Evolutionary conservation across 2,329 filamentous ascomycete species (phyloP), one percentile per base, ranked within the genome.

Genomic region (Fusarium nodosum): DNA sequence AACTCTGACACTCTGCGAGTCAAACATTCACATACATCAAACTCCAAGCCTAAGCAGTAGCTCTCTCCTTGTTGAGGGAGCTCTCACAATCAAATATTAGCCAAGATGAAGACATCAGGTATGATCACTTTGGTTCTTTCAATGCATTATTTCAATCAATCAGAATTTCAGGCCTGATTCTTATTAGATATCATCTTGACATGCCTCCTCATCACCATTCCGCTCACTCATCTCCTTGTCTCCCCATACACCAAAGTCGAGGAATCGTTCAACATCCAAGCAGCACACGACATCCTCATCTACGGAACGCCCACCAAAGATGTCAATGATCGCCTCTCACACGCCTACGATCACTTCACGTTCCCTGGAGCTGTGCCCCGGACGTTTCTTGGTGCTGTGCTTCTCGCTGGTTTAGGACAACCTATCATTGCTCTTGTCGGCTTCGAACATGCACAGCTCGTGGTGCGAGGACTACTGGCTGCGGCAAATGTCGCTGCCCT

Each of bases 221-320:
- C 92, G 2, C 78, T 84, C 4, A 57, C 91, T 56, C 93, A 97
- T 79, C 88, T 97, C 57, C 76, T 89, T 65, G 78, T 89, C 26
- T 89, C 94, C 13, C 96, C 96, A 1, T 95, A 97, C 82, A 97
- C 94, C 60, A 99, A 99, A 80, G 96, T 99, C 63, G 96, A 99
- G 79, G 96, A 99, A 80, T 98, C 95, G 1, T 98, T 99, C 87
- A 97, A 97, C 79, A 89, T 98, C 61, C 96, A 99, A 79, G 96
- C 96, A 8, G 87, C 90, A 5, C 96, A 98, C 79, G 96, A 99
- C 78, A 91, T 99, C 36, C 80, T 97, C 63, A 86, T 87, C 38
- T 93, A 96, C 77, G 94, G 94, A 26, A 88, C 93, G 2, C 93
- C 93, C 0, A 85, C 83, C 2, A 77, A 80, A n/a, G 83, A 90